Evolutionary conservation across 257 asterid species (phyloP), one percentile per base, ranked within the genome.

Genomic region (Parsonsia alboflavescens): DNA sequence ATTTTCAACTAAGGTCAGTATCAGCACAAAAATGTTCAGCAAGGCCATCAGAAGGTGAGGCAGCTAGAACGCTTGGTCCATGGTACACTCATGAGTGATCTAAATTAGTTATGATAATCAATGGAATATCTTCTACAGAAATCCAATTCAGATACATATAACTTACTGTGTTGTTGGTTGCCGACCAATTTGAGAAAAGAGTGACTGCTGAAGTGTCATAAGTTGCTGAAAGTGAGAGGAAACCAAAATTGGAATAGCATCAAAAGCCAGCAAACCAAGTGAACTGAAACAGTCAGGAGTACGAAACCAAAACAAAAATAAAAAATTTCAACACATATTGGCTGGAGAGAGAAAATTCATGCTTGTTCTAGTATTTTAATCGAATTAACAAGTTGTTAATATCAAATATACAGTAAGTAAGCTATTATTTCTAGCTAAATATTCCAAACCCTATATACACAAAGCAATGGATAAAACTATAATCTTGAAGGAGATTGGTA

Each of bases 81-180:
- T 22, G 8, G 36, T 15, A 24, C 36, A 24, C 36, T 22, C 64
- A 22, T 57, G 36, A 49, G 24, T n/a, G 10, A 6, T 54, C 24
- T 57, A 12, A 10, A n/a, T n/a, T 2, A 61, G 33, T 33, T 21
- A 71, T 49, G 21, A 71, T 2, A 46, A 13, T 45, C 41, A 53
- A 54, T 9, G 21, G 2, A 57, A 6, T 15, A 28, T 57, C 2
- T 24, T 10, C 26, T 44, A 26, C 41, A 5, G 30, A 74, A 16
- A 41, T 24, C 68, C 52, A 59, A 33, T 30, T 11, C 68, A 68
- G 53, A 61, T 0, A 26, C 41, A 66, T 6, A 52, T 45, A 69
- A 84, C 89, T 86, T 77, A 88, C 93, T 63, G 88, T 50, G 83
- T 57, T 56, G 82, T 57, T 52, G 62, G 86, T 66, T 81, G 86